A percentile compares a stretch with the other conserved stretches of the same genome.
These are phyloP conservation scores for Melaleuca quinquenervia DNA, from an alignment of 345 rosid species.

Conservation along the genomic window DNA sequence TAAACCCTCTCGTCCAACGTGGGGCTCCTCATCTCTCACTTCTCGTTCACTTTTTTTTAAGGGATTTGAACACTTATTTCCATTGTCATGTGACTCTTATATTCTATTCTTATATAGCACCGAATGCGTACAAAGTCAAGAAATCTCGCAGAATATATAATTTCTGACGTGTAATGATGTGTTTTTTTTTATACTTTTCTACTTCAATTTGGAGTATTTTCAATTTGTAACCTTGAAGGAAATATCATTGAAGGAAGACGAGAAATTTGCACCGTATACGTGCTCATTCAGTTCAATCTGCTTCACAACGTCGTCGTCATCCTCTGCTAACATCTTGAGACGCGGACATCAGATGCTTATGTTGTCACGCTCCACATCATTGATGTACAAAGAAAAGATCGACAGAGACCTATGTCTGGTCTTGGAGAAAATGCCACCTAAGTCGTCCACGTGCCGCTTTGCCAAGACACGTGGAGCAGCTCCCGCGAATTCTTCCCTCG, in stretches of 20 bases:
- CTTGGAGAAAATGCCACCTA: background rate
- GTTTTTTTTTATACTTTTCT: background rate
- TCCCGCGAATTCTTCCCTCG: background rate
- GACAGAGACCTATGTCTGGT: background rate
- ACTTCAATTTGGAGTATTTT: background rate
- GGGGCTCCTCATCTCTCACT: too few species aligned
- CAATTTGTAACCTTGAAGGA: background rate
- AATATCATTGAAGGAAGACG: background rate
- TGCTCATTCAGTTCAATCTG: background rate
- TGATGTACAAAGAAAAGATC: background rate
- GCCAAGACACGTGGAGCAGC: background rate
- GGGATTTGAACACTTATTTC: too few species aligned
- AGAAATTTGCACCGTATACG: background rate
- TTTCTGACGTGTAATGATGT: background rate
- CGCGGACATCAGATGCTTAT: background rate
- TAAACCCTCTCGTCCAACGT: too few species aligned
- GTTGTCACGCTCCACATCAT: background rate
- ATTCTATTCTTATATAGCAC: too few species aligned
- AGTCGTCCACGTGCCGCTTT: background rate
- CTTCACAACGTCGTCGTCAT: background rate
- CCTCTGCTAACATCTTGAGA: background rate
- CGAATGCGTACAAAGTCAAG: too few species aligned
- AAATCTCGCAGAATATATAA: background rate
- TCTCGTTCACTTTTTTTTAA: too few species aligned
- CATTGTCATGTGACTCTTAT: background rate